These are phyloP conservation scores for Mucor racemosus DNA, from an alignment of 371 early-diverging fungal species.

Conservation along the genomic window DNA sequence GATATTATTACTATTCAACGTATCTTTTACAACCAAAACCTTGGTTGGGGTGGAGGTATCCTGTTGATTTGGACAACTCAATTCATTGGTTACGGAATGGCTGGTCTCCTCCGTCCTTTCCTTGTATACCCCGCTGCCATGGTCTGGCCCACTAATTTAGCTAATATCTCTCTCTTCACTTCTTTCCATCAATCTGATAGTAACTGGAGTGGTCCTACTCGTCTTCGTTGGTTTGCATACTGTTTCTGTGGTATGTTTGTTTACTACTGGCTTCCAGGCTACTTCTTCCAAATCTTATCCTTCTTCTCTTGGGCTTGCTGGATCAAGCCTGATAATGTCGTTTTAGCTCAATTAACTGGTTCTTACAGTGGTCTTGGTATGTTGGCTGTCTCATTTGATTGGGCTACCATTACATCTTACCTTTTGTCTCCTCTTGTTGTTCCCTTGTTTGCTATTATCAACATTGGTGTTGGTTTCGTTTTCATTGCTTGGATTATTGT, in stretches of 20 bases:
- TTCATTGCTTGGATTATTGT: conserved; percentile 77
- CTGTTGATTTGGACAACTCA: conserved; percentile 74
- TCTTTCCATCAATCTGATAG: conserved; percentile 69
- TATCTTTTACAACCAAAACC: conserved; percentile 62
- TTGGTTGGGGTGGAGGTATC: conserved; percentile 66
- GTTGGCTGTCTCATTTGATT: conserved; percentile 74
- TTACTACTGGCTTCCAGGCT: conserved; percentile 83
- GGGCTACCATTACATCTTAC: conserved; percentile 72
- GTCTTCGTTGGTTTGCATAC: conserved; percentile 70
- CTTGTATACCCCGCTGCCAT: conserved; percentile 84
- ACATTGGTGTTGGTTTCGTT: conserved; percentile 70
- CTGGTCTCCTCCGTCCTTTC: conserved; percentile 76
- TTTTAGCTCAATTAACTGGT: conserved; percentile 67
- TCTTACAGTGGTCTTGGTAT: conserved; percentile 73
- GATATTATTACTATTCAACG: conserved; percentile 75
- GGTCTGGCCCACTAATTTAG: conserved; percentile 84
- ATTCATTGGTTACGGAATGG: conserved; percentile 83
- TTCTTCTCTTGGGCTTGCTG: conserved; percentile 80
- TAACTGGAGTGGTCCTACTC: conserved; percentile 53
- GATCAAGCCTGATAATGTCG: conserved; percentile 61
- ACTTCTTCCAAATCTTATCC: conserved; percentile 71
- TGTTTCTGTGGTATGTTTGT: conserved; percentile 60
- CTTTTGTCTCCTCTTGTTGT: conserved; percentile 70
- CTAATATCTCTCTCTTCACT: conserved; percentile 74
- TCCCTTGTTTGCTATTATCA: conserved; percentile 74